Evolutionary conservation across 108 stramenopile genomes (phyloP), one percentile per base, ranked within the genome.

Genomic region (Fragilariopsis cylindrus): DNA sequence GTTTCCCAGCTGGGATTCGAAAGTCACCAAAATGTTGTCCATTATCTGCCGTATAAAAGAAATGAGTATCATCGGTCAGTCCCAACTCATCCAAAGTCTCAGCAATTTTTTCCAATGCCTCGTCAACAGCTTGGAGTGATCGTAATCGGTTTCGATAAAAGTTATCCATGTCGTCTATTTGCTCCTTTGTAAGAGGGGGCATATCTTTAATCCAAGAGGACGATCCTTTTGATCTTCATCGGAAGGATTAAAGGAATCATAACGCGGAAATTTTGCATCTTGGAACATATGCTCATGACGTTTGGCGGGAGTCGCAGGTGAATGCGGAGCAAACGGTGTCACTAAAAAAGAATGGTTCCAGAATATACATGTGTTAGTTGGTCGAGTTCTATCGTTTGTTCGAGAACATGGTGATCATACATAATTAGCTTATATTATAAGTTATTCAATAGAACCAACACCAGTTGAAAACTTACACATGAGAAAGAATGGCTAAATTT

Each of bases 1-100:
- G 57, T 43, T 76, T 78, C 45, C 72, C 77, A 44, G 50, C 50
- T 42, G 43, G 30, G 0, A 78, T 21, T 6, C 77, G 63, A 73
- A 67, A 65, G 45, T 78, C 64, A 47, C 77, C 77, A 43, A 73
- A 67, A 12, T 73, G 72, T 11, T 67, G 71, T 4, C 77, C 77
- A 42, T 78, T 73, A 48, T 78, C 76, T 48, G 63, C 19, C 3
- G 75, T 76, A n/a, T 50, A 76, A 18, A 76, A 47, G 16, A 69
- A 44, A 42, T 48, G 48, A 1, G 69, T 76, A 40, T 69, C 52
- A 11, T 76, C 65, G n/a, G 48, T 65, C 45, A 52, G 44, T n/a
- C 71, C 71, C 44, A 48, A n/a, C 13, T 15, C 4, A 9, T 72
- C 57, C 16, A 72, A 21, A 13, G 56, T 60, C 60, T 72, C 44